A percentile compares a stretch with the other conserved stretches of the same genome.
Conservation (phyloP, 2,329 filamentous ascomycete species). For the Colletotrichum australisinense region DNA sequence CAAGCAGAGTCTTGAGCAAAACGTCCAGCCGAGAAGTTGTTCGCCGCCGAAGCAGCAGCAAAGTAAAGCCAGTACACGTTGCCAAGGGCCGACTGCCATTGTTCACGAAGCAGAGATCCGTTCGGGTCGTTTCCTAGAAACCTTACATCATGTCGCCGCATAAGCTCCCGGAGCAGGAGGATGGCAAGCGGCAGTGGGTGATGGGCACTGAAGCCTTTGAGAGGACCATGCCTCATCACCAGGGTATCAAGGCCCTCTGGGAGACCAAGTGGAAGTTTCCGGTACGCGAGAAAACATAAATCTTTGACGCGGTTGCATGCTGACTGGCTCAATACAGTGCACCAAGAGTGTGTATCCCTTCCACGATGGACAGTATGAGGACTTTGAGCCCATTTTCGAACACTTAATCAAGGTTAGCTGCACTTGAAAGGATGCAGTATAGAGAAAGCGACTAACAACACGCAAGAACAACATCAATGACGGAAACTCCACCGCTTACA, state of each 20-base stretch:
- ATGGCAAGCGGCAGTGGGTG: conserved; percentile 51
- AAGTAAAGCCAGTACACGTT: conserved; percentile 40
- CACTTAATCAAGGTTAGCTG: conserved; percentile 64
- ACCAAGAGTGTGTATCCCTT: conserved; percentile 77
- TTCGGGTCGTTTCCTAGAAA: conserved; percentile 40
- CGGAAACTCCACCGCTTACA: conserved; percentile 74
- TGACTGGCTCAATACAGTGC: conserved; percentile 51
- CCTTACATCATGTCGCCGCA: conserved; percentile 44
- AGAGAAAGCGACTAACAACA: not conserved
- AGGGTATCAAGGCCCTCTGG: conserved; percentile 73
- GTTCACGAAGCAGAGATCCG: conserved; percentile 47
- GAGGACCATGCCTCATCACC: conserved; percentile 65
- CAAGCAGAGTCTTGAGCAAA: conserved; percentile 23
- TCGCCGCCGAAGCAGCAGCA: conserved; percentile 42
- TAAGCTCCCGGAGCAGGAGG: conserved; percentile 35
- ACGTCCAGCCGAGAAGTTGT: conserved; percentile 25
- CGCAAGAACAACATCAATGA: conserved; percentile 69
- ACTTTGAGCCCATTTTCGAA: conserved; percentile 78
- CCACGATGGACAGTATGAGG: conserved; percentile 75
- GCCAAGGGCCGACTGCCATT: conserved; percentile 39
- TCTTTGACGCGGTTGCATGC: not conserved
- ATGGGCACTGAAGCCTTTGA: conserved; percentile 58
- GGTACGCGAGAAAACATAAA: conserved; percentile 53
- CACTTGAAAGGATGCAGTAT: no score
- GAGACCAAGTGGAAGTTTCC: conserved; percentile 81